phyloP scores from a whole-genome alignment of 2,329 filamentous ascomycete species.

The Penicillium aurantiogriseum region DNA sequence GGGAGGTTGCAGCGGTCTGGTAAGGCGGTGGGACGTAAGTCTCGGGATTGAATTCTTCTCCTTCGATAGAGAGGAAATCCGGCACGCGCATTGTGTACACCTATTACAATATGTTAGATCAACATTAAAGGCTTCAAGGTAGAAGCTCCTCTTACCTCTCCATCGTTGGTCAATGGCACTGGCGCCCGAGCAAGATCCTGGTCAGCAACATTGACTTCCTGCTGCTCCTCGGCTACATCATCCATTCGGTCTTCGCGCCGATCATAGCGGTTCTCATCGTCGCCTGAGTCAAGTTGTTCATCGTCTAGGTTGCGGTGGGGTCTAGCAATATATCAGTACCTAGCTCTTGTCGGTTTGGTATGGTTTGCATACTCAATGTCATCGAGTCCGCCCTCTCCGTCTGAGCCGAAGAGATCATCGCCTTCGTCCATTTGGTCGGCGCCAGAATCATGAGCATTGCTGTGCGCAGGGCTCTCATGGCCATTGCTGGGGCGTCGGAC shows the following conservation, averaged over 20 bases:
- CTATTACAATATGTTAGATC: constrained; percentile 32
- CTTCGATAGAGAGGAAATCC: constrained; percentile 60
- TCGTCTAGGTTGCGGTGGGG: constrained; percentile 55
- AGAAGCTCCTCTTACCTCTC: constrained; percentile 32
- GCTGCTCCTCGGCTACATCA: constrained; percentile 41
- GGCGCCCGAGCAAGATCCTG: constrained; percentile 57
- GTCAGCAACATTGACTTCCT: constrained; percentile 55
- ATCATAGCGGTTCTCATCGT: constrained; percentile 59
- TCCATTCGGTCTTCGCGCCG: constrained; percentile 49
- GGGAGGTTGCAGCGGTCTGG: constrained; percentile 62
- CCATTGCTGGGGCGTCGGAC: constrained; percentile 35
- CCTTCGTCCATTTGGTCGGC: constrained; percentile 34
- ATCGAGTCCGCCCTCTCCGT: constrained; percentile 42
- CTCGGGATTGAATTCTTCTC: constrained; percentile 59
- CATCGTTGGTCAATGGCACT: constrained; percentile 51
- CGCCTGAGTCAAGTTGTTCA: constrained; percentile 62
- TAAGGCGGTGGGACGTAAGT: constrained; percentile 63
- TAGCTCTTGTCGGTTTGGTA: not conserved
- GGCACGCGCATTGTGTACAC: constrained; percentile 65
- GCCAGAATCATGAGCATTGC: constrained; percentile 26
- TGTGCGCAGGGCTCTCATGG: constrained; percentile 28
- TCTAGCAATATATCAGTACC: constrained; percentile 20
- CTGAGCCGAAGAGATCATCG: constrained; percentile 49
- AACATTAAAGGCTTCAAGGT: not conserved
- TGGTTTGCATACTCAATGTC: constrained; percentile 29